Evolutionary conservation across 2,329 filamentous ascomycete species (phyloP), one percentile per base, ranked within the genome.

Genomic region (Fonsecaea monophora): DNA sequence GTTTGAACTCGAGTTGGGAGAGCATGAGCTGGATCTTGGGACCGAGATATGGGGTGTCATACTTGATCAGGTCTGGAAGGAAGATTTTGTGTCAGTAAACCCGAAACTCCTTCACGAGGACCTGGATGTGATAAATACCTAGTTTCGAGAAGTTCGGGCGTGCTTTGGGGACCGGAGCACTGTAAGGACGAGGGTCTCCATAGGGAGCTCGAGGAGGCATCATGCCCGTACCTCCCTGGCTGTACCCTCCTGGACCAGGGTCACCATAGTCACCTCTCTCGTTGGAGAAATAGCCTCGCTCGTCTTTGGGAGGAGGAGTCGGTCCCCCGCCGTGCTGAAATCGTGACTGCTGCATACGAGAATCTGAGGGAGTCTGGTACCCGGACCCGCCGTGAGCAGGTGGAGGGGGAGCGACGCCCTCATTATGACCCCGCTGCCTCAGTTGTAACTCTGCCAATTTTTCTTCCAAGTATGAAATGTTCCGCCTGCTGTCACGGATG

Each of bases 11-110:
- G 70, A 99, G 90, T 79, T 99, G 95, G 56, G 95, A 96, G 76
- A 99, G 84, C 95, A 99, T 99, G 75, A 98, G 91, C 82, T 99
- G 95, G 75, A 99, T 99, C 73, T 96, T 93, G 68, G 95, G 94
- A 38, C 95, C 95, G 69, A 99, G 89, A 78, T 97, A 92, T 18
- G 92, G 91, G 37, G 94, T 97, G 77, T 99, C 95, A 81, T 96
- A 97, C 87, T 98, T 98, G 82, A 99, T 97, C 70, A 99, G 84
- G 81, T 99, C 95, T 97, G 73, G 9, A 21, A 38, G 4, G 37
- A 21, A 18, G 30, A 38, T 42, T 42, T 42, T 45, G 48, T 38
- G 45, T 50, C 18, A 50, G 45, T 50, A 21, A 25, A 62, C n/a
- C 30, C 12, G 13, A 18, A 35, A n/a, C 12, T 42, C 55, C 3